These are phyloP conservation scores for Fusarium cicatricum DNA, from an alignment of 2,329 filamentous ascomycete species.

Conservation along the genomic window DNA sequence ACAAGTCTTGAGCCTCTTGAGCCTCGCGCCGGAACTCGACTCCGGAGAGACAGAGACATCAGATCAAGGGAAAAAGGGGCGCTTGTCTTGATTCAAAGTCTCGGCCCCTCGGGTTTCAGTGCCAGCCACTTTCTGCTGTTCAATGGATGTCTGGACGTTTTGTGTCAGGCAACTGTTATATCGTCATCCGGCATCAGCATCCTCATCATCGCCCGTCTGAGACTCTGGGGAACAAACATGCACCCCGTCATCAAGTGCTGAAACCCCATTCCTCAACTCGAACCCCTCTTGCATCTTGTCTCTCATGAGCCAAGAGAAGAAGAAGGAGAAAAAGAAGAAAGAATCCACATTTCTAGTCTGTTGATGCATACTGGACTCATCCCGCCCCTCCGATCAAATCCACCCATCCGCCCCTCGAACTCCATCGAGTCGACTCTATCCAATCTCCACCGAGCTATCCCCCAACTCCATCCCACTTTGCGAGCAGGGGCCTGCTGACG, in stretches of 20 bases:
- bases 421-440: no score
- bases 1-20: neutral
- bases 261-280: neutral
- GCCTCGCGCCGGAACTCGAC: conserved; percentile 1
- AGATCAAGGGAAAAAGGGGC: conserved; percentile 7
- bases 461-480: conserved; percentile 20
- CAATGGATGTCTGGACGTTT: conserved; percentile 14
- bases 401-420: conserved; percentile 29
- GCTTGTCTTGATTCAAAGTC: conserved; percentile 14
- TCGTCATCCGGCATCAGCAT: conserved; percentile 33
- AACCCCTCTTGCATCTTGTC: neutral
- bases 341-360: conserved; percentile 29
- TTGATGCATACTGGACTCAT: neutral
- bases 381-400: conserved; percentile 22
- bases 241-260: conserved; percentile 6
- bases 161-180: conserved; percentile 22
- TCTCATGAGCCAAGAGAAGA: neutral
- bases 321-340: neutral
- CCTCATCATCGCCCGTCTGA: conserved; percentile 20
- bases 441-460: no score
- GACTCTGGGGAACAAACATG: conserved; percentile 34
- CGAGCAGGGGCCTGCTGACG: conserved; percentile 11
- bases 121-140: conserved; percentile 19
- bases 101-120: conserved; percentile 11
- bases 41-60: neutral